Evolutionary conservation across 306 rosid genomes (phyloP).

Genomic region (Lathyrus oleraceus): DNA sequence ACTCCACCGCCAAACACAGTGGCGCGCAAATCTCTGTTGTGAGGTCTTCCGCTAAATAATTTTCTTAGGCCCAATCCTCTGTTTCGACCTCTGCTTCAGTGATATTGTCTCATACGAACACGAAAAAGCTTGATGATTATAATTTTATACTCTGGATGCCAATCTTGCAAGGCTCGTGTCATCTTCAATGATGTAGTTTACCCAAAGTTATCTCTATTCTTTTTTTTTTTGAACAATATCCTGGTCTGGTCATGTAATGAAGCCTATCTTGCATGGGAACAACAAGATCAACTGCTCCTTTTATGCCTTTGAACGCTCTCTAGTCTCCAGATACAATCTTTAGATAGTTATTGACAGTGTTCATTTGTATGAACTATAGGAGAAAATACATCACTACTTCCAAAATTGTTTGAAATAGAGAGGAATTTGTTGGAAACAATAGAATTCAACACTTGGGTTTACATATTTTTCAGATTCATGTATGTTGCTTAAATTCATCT

Average conservation of each 20-base stretch:
- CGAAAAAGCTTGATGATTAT: neutral
- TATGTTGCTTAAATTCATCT: neutral
- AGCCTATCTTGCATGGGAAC: neutral
- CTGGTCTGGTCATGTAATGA: neutral
- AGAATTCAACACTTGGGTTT: neutral
- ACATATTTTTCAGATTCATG: conserved; percentile 2
- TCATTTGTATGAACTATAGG: neutral
- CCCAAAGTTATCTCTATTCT: neutral
- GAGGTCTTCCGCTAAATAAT: neutral
- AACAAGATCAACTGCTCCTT: neutral
- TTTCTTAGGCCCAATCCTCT: neutral
- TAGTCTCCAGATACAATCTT: neutral
- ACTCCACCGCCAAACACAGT: neutral
- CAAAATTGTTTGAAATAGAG: neutral
- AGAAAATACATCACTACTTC: neutral
- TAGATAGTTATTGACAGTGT: neutral
- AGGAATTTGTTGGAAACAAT: neutral
- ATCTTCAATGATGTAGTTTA: neutral
- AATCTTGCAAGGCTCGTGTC: neutral
- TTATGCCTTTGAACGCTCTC: neutral
- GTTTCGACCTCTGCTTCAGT: neutral
- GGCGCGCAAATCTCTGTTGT: neutral
- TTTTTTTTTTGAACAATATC: neutral
- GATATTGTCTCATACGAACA: neutral
- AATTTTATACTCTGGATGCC: neutral